phyloP scores from a whole-genome alignment of 225 moss, liverwort and hornwort genomes.

The Anthoceros angustus region DNA sequence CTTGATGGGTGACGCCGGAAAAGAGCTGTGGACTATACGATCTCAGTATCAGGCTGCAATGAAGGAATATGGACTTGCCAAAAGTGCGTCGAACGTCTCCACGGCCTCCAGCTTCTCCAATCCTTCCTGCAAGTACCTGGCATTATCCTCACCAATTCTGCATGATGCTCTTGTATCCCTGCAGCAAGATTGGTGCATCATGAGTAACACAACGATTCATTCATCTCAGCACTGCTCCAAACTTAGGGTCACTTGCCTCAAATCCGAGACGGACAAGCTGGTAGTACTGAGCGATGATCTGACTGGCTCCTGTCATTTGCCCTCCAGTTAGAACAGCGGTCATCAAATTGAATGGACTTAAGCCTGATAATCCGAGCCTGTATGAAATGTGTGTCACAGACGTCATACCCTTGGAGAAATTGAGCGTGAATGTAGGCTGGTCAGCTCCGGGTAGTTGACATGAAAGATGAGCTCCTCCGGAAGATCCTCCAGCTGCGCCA shows the following conservation, averaged over 20 bases:
- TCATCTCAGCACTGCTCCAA: neutral
- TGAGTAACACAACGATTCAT: no score
- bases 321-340: conserved; percentile 6
- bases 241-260: conserved; percentile 13
- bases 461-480: conserved; percentile 80
- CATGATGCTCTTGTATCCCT: conserved; percentile 71
- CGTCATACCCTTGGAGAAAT: conserved; percentile 63
- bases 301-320: conserved; percentile 52
- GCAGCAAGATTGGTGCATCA: conserved; percentile 1
- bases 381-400: neutral
- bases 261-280: conserved; percentile 75
- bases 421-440: conserved; percentile 79
- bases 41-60: conserved; percentile 55
- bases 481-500: conserved; percentile 59
- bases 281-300: conserved; percentile 86
- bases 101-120: conserved; percentile 3
- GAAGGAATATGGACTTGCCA: neutral
- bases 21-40: conserved; percentile 66
- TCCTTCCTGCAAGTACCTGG: conserved; percentile 24
- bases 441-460: conserved; percentile 79
- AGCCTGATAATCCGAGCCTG: neutral
- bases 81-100: conserved; percentile 1
- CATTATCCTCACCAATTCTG: conserved; percentile 38
- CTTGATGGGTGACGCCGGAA: conserved; percentile 77
- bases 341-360: neutral